Conservation (phyloP, 169 alveolate genomes). For the Besnoitia besnoiti region DNA sequence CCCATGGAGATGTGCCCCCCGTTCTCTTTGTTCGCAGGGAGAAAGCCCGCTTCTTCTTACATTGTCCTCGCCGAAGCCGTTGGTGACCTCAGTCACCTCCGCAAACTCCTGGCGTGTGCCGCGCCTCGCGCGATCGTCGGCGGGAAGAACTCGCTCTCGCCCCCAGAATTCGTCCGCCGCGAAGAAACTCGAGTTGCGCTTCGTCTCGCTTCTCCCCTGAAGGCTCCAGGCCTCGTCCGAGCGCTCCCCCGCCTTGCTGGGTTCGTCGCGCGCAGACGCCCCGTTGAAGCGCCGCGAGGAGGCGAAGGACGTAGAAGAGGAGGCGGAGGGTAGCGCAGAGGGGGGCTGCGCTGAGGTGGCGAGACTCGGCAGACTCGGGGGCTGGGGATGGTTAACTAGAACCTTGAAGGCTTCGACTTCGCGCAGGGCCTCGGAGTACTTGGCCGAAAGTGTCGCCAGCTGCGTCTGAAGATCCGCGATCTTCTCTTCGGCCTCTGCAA, state of each 20-base stretch:
- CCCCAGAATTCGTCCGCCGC: background rate
- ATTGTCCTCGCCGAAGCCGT: background rate
- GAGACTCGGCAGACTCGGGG: background rate
- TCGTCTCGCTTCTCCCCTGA: background rate
- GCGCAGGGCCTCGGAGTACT: background rate
- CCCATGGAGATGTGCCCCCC: too few relatives aligned
- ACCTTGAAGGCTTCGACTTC: background rate
- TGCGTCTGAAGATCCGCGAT: background rate
- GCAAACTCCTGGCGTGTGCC: background rate
- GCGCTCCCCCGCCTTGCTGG: background rate
- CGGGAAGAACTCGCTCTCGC: too few relatives aligned
- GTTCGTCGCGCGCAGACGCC: background rate
- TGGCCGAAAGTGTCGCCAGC: background rate
- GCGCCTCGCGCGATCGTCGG: background rate
- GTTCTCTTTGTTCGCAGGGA: background rate
- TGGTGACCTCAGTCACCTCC: background rate
- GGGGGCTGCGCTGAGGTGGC: background rate
- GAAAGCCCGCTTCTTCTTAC: background rate
- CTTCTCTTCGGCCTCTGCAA: slow-evolving; percentile 16
- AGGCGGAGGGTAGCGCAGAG: background rate
- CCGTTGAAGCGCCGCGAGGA: background rate
- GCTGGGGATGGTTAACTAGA: background rate
- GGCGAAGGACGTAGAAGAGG: too few relatives aligned
- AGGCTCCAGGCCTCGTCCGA: too few relatives aligned
- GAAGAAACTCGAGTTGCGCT: background rate